A percentile compares a stretch with the other conserved stretches of the same genome.
Evolutionary conservation across 2,329 filamentous ascomycete species (phyloP).

Genomic region (Fusarium sp.): DNA sequence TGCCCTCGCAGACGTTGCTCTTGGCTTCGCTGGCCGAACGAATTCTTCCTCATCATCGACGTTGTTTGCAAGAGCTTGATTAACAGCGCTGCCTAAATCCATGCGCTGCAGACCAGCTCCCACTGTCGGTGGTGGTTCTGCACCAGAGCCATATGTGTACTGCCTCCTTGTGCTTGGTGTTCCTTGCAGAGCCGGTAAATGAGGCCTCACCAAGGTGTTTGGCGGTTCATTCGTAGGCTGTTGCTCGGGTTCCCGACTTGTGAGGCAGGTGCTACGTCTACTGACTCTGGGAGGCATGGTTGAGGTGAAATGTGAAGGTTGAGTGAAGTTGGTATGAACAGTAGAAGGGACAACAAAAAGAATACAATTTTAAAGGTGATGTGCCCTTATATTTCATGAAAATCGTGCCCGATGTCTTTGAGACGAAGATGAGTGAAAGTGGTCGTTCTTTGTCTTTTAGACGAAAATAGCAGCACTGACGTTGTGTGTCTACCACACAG

Average conservation of each 20-base stretch:
- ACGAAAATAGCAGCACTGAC: slow-evolving; percentile 33
- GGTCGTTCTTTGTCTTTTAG: slow-evolving; percentile 27
- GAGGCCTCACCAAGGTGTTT: slow-evolving; percentile 27
- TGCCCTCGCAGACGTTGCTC: neutral
- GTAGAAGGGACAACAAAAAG: neutral
- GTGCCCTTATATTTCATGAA: slow-evolving; percentile 35
- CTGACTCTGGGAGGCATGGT: slow-evolving; percentile 39
- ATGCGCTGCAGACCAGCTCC: slow-evolving; percentile 36
- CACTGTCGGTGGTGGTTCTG: slow-evolving; percentile 45
- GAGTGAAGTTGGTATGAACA: neutral
- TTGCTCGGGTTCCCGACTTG: slow-evolving; percentile 34
- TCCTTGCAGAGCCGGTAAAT: slow-evolving; percentile 40
- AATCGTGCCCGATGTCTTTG: slow-evolving; percentile 2
- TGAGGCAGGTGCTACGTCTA: slow-evolving; percentile 31
- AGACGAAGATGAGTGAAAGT: neutral
- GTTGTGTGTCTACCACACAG: slow-evolving; percentile 4
- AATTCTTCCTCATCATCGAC: slow-evolving; percentile 32
- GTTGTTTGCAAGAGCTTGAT: slow-evolving; percentile 38
- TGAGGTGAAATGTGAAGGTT: neutral
- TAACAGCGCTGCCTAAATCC: slow-evolving; percentile 45
- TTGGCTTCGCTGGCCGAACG: slow-evolving; percentile 18
- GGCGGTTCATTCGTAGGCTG: slow-evolving; percentile 3
- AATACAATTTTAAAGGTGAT: neutral
- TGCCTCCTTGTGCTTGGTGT: slow-evolving; percentile 50
- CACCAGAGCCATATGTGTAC: slow-evolving; percentile 51